Evolutionary conservation across 257 asterid genomes (phyloP), one percentile per base, ranked within the genome.

Genomic region (Ajuga chamaepitys): DNA sequence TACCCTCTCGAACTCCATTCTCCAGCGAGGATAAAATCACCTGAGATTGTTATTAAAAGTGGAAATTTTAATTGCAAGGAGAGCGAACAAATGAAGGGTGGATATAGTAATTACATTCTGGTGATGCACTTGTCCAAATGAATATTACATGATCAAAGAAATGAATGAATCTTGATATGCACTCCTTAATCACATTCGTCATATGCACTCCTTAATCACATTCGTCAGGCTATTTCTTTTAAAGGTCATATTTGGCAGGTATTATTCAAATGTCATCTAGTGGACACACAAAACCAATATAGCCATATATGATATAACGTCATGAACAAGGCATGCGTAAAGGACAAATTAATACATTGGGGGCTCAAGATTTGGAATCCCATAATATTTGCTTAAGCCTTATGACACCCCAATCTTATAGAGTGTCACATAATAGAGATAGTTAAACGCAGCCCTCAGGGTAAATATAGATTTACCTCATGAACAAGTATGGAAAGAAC

Each of bases 1-100:
- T 83, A 56, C 85, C 99, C 77, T 90, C 99, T 66, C 99, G 88
- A 74, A 94, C 91, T 14, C 99, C 99, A 62, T 90, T 75, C 80
- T 94, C 97, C 86, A 94, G 77, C 2, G 97, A 89, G 59, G 95
- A 84, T 67, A 82, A 70, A 68, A 94, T 89, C 71, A 94, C 99
- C 99, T 94, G 81, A 70, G 78, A 71, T 72, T 64, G 67, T 51
- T 53, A 55, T 54, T 16, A 25, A 14, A 63, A 60, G 65, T 24
- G 40, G 13, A 8, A 17, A 71, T 28, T 59, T 64, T 42, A 26
- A 67, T 18, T 37, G 18, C 20, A 26, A 55, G 41, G 34, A 30
- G 37, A 30, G 37, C 37, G 37, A 16, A 38, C 47, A 58, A 58
- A 44, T 14, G 20, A 38, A 42, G 20, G 13, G 14, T 26, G 65